Base-by-base conservation (phyloP, 352 stramenopile genomes). In the Pythium phragmitis region DNA sequence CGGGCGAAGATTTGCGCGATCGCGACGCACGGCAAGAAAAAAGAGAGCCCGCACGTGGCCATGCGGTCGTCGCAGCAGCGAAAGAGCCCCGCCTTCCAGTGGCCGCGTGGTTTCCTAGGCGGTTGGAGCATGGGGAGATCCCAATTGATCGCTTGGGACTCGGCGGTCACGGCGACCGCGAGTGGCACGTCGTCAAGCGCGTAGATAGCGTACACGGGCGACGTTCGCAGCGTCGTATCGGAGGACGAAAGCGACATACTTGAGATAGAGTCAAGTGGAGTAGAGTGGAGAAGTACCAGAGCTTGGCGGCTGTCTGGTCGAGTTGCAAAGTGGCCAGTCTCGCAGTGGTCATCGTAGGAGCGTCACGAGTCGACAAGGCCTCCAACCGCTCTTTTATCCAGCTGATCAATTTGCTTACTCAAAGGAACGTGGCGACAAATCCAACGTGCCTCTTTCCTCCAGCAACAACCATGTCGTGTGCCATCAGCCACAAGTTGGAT, bases 1-100 rank as follows among this genome's bases (percentile, higher is more conserved):
- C 68, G 68, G 17, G 49, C 52, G n/a, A 60, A 64, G 37, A 75
- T 60, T 26, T 80, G 73, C 0, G 70, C 70, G 5, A 80, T 30
- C 21, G 70, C 45, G 17, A 80, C 50, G 60, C 56, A 80, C 50
- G 73, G 70, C 9, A 50, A 74, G 48, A 62, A 68, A 16, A 21
- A 69, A 13, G 68, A 34, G 61, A 77, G 59, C 16, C 19, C 34
- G 47, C 65, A 67, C 59, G 77, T 80, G 13, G 73, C 67, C 23
- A 72, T 51, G 46, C 55, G 62, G 43, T 63, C 14, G 54, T 72
- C 57, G 39, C 56, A 72, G 60, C 70, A 77, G 14, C 60, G 51
- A 52, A 60, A 80, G 3, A 80, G 34, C 1, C 62, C 63, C 6
- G 59, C 48, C 1, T 23, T 57, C 69, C 69, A 76, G 2, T 57